Evolutionary conservation across 805 yeast genomes (phyloP).

Genomic region (Blastobotrys robertii): DNA sequence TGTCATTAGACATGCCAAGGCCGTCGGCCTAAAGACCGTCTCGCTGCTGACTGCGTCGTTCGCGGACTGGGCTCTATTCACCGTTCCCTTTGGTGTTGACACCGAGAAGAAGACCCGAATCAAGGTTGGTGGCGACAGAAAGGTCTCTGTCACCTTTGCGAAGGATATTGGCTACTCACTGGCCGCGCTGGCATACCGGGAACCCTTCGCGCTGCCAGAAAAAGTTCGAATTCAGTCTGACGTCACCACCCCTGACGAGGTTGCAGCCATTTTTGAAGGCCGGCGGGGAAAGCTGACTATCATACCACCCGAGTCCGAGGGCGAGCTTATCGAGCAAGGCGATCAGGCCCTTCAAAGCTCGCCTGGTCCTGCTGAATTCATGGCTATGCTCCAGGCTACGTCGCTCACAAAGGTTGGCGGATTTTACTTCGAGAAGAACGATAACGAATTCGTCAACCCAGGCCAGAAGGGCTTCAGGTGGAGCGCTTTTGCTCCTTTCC

Average conservation of each 20-base stretch:
- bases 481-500: too few species aligned
- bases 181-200: conserved; percentile 16
- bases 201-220: conserved; percentile 17
- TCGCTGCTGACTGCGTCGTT: conserved; percentile 17
- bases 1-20: conserved; percentile 12
- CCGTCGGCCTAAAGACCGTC: conserved; percentile 20
- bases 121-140: conserved; percentile 11
- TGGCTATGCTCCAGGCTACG: conserved; percentile 1
- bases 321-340: conserved; percentile 6
- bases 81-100: conserved; percentile 2
- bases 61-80: conserved; percentile 7
- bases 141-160: conserved; percentile 13
- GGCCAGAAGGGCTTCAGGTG: conserved; percentile 6
- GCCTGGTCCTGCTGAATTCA: conserved; percentile 2
- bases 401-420: background rate
- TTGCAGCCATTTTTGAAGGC: conserved; percentile 14
- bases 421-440: conserved; percentile 3
- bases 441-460: conserved; percentile 20
- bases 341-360: conserved; percentile 1
- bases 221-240: conserved; percentile 13
- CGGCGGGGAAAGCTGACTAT: conserved; percentile 15
- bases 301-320: conserved; percentile 6
- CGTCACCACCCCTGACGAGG: conserved; percentile 10
- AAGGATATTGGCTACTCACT: conserved; percentile 20
- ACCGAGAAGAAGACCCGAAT: conserved; percentile 1